These are phyloP conservation scores for Plectosphaerella sp. DNA, from an alignment of 2,329 filamentous ascomycete genomes.

Conservation along the genomic window DNA sequence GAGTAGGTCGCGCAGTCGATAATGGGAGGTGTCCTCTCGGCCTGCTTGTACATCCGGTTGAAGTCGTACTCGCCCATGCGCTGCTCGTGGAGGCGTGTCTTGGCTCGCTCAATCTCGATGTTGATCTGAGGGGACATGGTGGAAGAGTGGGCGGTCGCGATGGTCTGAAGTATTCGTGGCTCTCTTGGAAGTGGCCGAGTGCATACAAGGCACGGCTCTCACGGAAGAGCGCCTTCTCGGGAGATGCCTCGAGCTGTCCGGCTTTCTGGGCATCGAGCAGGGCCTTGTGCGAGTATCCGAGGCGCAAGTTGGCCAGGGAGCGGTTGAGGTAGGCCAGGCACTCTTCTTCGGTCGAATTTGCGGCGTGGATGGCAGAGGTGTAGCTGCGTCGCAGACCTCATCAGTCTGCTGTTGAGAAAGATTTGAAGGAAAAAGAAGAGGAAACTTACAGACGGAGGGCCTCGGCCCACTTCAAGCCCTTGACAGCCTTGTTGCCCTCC, in stretches of 20 bases:
- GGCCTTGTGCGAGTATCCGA: conserved; percentile 21
- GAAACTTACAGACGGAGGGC: conserved; percentile 25
- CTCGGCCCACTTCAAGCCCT: conserved; percentile 17
- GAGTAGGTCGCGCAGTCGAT: conserved; percentile 44
- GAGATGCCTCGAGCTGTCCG: conserved; percentile 7
- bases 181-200: conserved; percentile 34
- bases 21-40: conserved; percentile 27
- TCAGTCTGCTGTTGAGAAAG: too few relatives aligned
- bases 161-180: too few relatives aligned
- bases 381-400: too few relatives aligned
- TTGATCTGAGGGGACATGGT: conserved; percentile 21
- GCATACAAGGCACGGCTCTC: conserved; percentile 39
- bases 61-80: conserved; percentile 34
- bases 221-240: conserved; percentile 40
- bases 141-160: conserved; percentile 23
- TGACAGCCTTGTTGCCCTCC: conserved; percentile 28
- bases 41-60: conserved; percentile 27
- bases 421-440: background rate
- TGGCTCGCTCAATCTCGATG: conserved; percentile 21
- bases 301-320: conserved; percentile 25
- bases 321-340: conserved; percentile 29
- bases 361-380: conserved; percentile 24
- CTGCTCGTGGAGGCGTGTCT: conserved; percentile 30
- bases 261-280: conserved; percentile 21
- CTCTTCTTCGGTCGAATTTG: conserved; percentile 27